Conservation (phyloP, 805 yeast genomes). For the Schizosaccharomyces lindneri region DNA sequence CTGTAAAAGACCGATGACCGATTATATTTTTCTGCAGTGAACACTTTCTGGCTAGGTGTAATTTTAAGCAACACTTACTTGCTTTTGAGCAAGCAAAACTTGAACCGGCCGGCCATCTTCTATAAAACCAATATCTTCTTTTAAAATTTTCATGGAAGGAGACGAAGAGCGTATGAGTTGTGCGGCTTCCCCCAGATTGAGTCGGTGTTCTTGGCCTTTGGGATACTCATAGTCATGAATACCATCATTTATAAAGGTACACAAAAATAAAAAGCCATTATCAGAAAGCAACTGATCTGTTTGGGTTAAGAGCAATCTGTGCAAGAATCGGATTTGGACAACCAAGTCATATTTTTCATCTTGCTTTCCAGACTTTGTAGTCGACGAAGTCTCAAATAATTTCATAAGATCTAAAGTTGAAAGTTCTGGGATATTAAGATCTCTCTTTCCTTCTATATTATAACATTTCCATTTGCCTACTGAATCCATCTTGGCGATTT, state of each 20-base stretch:
- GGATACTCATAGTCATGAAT: background rate
- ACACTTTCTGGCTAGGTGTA: too few species aligned
- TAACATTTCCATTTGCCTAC: background rate
- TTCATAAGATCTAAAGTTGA: background rate
- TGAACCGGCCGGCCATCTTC: background rate
- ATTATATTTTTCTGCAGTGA: too few species aligned
- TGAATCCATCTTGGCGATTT: background rate
- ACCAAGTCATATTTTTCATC: background rate
- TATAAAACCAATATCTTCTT: background rate
- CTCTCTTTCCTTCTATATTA: background rate
- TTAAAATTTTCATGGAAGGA: background rate
- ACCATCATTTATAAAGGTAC: background rate
- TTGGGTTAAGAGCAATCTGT: background rate
- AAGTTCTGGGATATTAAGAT: background rate
- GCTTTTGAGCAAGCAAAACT: background rate
- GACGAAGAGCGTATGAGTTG: background rate
- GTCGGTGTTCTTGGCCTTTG: background rate
- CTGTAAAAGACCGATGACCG: too few species aligned
- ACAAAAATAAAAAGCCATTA: background rate
- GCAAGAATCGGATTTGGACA: background rate
- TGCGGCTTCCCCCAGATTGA: background rate
- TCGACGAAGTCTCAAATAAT: background rate
- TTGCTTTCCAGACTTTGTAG: background rate
- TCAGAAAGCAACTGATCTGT: background rate
- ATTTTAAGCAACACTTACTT: background rate